These are phyloP conservation scores for Udeniomyces megalosporus DNA, from an alignment of 768 basidiomycete genomes.

Conservation along the genomic window DNA sequence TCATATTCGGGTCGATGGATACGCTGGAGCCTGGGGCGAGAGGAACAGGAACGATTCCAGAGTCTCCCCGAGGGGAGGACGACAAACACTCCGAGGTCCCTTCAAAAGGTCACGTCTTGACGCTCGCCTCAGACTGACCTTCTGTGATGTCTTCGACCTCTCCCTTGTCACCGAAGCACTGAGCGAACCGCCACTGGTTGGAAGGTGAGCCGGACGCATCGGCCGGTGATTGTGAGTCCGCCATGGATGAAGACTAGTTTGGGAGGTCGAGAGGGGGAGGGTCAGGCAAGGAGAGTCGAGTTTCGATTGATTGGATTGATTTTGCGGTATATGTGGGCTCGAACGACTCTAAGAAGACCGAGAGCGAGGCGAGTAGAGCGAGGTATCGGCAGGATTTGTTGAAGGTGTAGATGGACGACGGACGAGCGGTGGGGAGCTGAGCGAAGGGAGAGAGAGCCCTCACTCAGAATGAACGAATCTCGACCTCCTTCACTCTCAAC, in stretches of 20 bases:
- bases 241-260: background rate
- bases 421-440: no score
- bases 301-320: background rate
- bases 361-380: background rate
- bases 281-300: background rate
- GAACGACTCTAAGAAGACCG: background rate
- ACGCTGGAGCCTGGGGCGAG: no score
- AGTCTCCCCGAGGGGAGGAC: no score
- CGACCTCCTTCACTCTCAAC: no score
- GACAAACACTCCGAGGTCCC: no score
- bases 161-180: conserved; percentile 98
- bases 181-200: conserved; percentile 78
- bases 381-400: background rate
- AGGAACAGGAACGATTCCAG: no score
- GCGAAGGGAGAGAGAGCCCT: no score
- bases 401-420: no score
- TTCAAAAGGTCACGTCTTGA: no score
- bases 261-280: background rate
- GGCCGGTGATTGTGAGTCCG: background rate
- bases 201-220: background rate
- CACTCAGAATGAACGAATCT: no score
- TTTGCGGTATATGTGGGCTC: background rate
- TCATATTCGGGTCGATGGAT: no score
- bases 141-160: conserved; percentile 99
- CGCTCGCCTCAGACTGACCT: conserved; percentile 45